Evolutionary conservation across 108 stramenopile genomes (phyloP).

Genomic region (Cylindrotheca fusiformis): DNA sequence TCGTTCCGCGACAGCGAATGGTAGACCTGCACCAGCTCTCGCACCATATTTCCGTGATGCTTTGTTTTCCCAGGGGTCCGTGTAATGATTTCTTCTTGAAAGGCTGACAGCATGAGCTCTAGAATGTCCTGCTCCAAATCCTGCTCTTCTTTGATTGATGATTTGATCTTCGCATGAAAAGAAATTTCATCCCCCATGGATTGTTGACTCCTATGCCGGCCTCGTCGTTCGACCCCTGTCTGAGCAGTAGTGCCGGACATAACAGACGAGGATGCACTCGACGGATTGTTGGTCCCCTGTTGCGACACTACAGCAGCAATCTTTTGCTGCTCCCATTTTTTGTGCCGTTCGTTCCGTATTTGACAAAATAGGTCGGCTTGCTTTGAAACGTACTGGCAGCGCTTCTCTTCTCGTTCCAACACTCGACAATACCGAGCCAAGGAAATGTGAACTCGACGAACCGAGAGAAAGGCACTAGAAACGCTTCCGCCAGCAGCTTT

Average conservation of each 20-base stretch:
- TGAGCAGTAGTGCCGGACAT: not conserved
- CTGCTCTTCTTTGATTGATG: conserved; percentile 24
- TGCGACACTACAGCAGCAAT: not conserved
- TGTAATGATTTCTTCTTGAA: conserved; percentile 4
- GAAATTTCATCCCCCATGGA: not conserved
- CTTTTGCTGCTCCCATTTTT: conserved; percentile 27
- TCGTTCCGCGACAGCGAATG: conserved; percentile 66
- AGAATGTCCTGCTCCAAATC: conserved; percentile 68
- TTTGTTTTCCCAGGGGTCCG: not conserved
- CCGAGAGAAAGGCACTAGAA: conserved; percentile 42
- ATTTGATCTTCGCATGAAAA: not conserved
- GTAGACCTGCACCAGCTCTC: conserved; percentile 69
- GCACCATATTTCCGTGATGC: conserved; percentile 68
- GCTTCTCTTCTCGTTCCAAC: conserved; percentile 70
- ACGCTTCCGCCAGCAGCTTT: conserved; percentile 7
- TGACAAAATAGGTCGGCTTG: conserved; percentile 51
- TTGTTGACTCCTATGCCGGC: conserved; percentile 6
- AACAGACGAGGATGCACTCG: conserved; percentile 6
- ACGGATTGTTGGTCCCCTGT: conserved; percentile 1
- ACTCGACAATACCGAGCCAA: conserved; percentile 69
- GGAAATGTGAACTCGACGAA: conserved; percentile 69
- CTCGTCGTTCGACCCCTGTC: conserved; percentile 4
- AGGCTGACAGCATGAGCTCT: conserved; percentile 68
- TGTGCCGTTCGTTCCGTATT: conserved; percentile 39
- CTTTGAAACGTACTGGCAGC: conserved; percentile 70